phyloP scores from a whole-genome alignment of 139 green algal genomes.

The Chlamydomonas sp. region DNA sequence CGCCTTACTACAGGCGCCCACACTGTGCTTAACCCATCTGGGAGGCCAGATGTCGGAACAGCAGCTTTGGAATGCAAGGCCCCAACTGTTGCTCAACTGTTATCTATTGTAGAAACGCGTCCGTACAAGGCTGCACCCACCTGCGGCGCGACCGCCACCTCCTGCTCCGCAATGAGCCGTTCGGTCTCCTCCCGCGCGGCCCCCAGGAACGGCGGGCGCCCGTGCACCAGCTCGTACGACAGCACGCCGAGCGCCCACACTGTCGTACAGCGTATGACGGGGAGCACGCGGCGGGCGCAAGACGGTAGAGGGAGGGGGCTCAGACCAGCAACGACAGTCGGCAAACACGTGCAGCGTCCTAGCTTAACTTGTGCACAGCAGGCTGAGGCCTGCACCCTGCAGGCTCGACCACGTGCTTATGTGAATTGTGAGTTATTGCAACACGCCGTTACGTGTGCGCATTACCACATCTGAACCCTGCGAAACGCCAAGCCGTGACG shows the following conservation, averaged over 20 bases:
- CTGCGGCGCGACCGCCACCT: constrained; percentile 19
- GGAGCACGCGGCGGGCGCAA: not conserved
- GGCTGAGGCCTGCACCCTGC: too few relatives aligned
- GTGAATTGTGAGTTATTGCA: too few relatives aligned
- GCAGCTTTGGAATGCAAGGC: too few relatives aligned
- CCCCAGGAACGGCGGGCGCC: constrained; percentile 48
- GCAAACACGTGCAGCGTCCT: too few relatives aligned
- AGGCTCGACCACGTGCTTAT: too few relatives aligned
- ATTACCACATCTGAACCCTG: too few relatives aligned
- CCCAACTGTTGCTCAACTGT: not conserved
- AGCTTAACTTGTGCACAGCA: too few relatives aligned
- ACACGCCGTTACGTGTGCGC: too few relatives aligned
- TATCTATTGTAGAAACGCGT: not conserved
- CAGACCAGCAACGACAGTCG: too few relatives aligned
- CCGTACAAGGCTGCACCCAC: not conserved
- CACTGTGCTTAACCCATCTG: too few relatives aligned
- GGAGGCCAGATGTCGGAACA: too few relatives aligned
- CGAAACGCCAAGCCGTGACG: too few relatives aligned
- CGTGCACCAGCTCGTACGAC: constrained; percentile 55
- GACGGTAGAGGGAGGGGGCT: not conserved
- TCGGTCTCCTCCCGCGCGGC: constrained; percentile 25
- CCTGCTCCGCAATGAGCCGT: not conserved
- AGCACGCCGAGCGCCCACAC: constrained; percentile 57
- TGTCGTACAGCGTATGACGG: not conserved
- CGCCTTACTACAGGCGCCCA: not conserved